Conservation (phyloP, 1,139 yeast genomes). For the Sugiyamaella novakii region DNA sequence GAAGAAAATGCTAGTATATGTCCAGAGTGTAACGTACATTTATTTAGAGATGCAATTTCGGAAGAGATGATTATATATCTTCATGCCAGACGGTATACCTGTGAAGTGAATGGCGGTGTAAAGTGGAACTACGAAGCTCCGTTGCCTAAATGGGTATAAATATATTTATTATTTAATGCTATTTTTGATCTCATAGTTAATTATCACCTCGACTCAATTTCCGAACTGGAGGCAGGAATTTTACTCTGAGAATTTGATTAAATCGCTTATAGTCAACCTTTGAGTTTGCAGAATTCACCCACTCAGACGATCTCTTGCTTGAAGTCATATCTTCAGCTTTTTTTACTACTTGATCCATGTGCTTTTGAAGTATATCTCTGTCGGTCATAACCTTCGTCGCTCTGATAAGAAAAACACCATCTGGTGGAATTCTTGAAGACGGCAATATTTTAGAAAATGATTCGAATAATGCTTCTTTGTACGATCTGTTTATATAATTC, state of each 20-base stretch:
- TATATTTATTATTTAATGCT: too few species aligned
- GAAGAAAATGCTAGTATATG: constrained; percentile 53
- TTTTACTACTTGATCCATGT: constrained; percentile 40
- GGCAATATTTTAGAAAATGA: constrained; percentile 31
- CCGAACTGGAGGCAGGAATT: constrained; percentile 18
- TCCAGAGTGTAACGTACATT: constrained; percentile 63
- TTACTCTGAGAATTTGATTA: constrained; percentile 23
- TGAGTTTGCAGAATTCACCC: constrained; percentile 40
- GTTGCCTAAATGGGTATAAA: constrained; percentile 69
- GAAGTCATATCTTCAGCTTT: constrained; percentile 42
- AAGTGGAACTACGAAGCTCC: constrained; percentile 77
- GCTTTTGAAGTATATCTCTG: constrained; percentile 33
- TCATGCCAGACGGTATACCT: constrained; percentile 75
- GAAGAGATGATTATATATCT: constrained; percentile 82
- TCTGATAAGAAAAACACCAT: constrained; percentile 53
- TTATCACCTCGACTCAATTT: too few species aligned
- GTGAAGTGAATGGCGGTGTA: constrained; percentile 36
- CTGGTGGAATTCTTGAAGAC: constrained; percentile 30
- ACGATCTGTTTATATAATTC: constrained; percentile 47
- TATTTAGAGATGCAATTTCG: constrained; percentile 84
- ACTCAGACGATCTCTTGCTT: constrained; percentile 34
- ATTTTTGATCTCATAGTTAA: too few species aligned
- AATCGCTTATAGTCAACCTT: constrained; percentile 35
- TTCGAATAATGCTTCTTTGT: constrained; percentile 42
- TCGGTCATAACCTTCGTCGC: constrained; percentile 47